Evolutionary conservation across 1,139 yeast species (phyloP), one percentile per base, ranked within the genome.

Genomic region (Entelexis sorbosivorans): DNA sequence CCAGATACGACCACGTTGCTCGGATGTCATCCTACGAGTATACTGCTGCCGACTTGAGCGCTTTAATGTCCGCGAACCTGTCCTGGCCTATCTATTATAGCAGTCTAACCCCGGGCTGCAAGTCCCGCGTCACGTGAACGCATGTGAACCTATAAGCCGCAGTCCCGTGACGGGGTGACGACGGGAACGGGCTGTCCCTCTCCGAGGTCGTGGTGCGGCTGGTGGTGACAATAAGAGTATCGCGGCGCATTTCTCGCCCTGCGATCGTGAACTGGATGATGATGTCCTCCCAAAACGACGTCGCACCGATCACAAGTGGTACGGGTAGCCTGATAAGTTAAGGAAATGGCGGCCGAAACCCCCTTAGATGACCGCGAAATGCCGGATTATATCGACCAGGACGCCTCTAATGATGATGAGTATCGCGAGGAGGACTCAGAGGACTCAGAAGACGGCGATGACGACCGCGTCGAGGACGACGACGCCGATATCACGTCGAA

Each of bases 1-100:
- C 98, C 97, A 91, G 56, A 88, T 59, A 33, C 56, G 51, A 17
- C 48, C 48, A 6, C 28, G 39, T 13, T 26, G 24, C 19, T 35
- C 34, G 11, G 34, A 4, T 14, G 44, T 22, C 44, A 40, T 40
- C 29, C 14, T 19, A n/a, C 9, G 13, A 13, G 2, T 13, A 9
- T 3, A 17, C 6, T 35, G n/a, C 13, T 9, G 11, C 5, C 17
- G 17, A 14, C 17, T 32, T 32, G 16, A 32, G 6, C 13, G 13
- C 17, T n/a, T 13, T 32, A 13, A 14, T 14, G 7, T 32, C 8
- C 17, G 5, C 34, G 34, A n/a, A 32, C 31, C 31, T 11, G 31
- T 4, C 24, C 24, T 22, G 24, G 24, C 24, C 24, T 22, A 28
- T 28, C 31, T 28, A 28, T 28, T 28, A 28, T 28, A 28, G 13